These are phyloP conservation scores for Ustilago nuda DNA, from an alignment of 1,284 basidiomycete genomes.

Conservation along the genomic window DNA sequence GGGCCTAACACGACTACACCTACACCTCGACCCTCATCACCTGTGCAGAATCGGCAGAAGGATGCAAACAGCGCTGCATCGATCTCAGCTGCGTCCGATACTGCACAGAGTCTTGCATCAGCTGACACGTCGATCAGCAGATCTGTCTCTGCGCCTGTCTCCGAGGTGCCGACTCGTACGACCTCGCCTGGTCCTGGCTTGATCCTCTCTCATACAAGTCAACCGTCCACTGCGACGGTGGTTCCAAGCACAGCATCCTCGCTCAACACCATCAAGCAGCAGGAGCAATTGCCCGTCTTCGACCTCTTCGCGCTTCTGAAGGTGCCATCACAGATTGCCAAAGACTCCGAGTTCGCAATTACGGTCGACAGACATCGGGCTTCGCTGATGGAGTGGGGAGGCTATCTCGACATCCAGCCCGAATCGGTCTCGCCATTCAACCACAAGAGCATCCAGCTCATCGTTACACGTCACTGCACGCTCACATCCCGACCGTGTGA, in stretches of 20 bases:
- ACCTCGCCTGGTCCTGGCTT: conserved; percentile 39
- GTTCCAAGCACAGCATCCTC: conserved; percentile 8
- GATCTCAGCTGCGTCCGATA: not conserved
- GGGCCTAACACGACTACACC: conserved; percentile 45
- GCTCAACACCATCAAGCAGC: conserved; percentile 31
- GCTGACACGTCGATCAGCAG: conserved; percentile 25
- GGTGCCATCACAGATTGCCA: conserved; percentile 45
- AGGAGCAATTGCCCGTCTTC: conserved; percentile 26
- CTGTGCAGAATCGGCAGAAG: conserved; percentile 16
- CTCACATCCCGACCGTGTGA: conserved; percentile 72
- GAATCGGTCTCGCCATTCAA: conserved; percentile 83
- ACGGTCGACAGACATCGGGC: conserved; percentile 45
- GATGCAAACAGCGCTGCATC: conserved; percentile 3
- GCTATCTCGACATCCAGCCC: conserved; percentile 65
- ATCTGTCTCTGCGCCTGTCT: conserved; percentile 36
- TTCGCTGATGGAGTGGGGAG: conserved; percentile 48
- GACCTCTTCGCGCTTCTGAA: conserved; percentile 46
- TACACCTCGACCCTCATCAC: conserved; percentile 43
- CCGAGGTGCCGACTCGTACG: conserved; percentile 41
- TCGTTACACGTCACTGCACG: conserved; percentile 80
- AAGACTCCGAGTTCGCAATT: conserved; percentile 45
- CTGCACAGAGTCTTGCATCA: conserved; percentile 6
- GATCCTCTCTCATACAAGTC: conserved; percentile 17
- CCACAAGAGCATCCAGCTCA: conserved; percentile 86
- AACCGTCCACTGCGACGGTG: conserved; percentile 14